Evolutionary conservation across 768 basidiomycete species (phyloP).

Genomic region (Leccinum uliginosum): DNA sequence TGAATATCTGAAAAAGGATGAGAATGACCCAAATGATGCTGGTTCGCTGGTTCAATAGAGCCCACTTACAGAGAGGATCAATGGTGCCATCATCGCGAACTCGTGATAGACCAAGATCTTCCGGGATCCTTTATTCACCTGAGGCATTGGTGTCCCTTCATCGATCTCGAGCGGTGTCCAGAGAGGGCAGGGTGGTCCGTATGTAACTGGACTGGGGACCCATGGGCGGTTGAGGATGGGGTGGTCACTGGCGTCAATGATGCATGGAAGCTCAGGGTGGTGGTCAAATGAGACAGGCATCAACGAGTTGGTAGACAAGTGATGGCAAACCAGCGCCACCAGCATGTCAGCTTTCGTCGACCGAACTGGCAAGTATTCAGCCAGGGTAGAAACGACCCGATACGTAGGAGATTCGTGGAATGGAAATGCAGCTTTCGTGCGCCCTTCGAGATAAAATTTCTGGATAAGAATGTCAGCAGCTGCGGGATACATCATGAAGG

Average conservation of each 20-base stretch:
- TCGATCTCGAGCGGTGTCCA: slow-evolving; percentile 4
- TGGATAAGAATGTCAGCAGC: not conserved
- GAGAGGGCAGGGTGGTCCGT: not conserved
- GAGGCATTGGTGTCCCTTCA: not conserved
- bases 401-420: slow-evolving; percentile 2
- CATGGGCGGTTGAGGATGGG: slow-evolving; percentile 1
- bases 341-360: slow-evolving; percentile 6
- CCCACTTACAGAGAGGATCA: slow-evolving; percentile 5
- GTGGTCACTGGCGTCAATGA: not conserved
- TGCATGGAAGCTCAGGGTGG: not conserved
- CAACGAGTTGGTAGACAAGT: slow-evolving; percentile 1
- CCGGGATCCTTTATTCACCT: not conserved
- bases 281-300: not conserved
- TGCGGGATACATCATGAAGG: not conserved
- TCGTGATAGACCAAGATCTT: slow-evolving; percentile 6
- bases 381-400: not conserved
- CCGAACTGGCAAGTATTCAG: not conserved
- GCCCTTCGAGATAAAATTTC: slow-evolving; percentile 10
- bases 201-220: not conserved
- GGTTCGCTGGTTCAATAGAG: not conserved
- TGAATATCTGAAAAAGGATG: not conserved
- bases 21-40: not conserved
- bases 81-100: slow-evolving; percentile 6
- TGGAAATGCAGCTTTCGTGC: slow-evolving; percentile 4
- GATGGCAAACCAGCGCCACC: slow-evolving; percentile 2